A percentile compares a stretch with the other conserved stretches of the same genome.
These are phyloP conservation scores for Trichothecium sympodiale DNA, from an alignment of 2,329 filamentous ascomycete genomes.

Conservation along the genomic window DNA sequence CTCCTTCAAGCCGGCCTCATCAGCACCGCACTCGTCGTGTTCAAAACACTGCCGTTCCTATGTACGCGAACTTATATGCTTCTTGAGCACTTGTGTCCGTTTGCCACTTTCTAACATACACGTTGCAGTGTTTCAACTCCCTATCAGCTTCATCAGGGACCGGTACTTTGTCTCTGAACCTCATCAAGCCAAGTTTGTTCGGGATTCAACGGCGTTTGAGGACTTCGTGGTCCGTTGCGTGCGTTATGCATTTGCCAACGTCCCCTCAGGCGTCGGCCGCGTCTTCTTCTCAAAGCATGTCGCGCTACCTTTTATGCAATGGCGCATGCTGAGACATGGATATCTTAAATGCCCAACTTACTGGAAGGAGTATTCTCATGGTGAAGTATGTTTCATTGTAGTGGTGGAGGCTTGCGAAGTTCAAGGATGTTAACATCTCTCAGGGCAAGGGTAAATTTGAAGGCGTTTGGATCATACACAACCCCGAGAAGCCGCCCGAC, in stretches of 20 bases:
- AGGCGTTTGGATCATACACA: slow-evolving; percentile 60
- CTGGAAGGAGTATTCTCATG: slow-evolving; percentile 42
- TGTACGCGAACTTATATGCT: slow-evolving; percentile 29
- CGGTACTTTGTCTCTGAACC: slow-evolving; percentile 17
- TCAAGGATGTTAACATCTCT: slow-evolving; percentile 4
- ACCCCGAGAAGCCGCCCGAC: slow-evolving; percentile 53
- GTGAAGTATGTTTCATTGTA: slow-evolving; percentile 13
- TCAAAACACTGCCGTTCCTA: slow-evolving; percentile 59
- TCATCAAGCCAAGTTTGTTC: slow-evolving; percentile 48
- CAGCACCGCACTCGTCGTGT: slow-evolving; percentile 42
- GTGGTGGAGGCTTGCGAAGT: neutral
- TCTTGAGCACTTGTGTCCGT: neutral
- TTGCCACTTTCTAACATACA: neutral
- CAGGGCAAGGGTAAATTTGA: slow-evolving; percentile 31
- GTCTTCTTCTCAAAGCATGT: slow-evolving; percentile 72
- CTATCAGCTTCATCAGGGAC: slow-evolving; percentile 17
- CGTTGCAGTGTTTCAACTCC: slow-evolving; percentile 17
- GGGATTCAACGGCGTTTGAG: slow-evolving; percentile 60
- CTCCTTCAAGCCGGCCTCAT: slow-evolving; percentile 55
- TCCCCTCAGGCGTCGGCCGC: slow-evolving; percentile 56
- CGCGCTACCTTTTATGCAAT: slow-evolving; percentile 61
- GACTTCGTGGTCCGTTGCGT: slow-evolving; percentile 69
- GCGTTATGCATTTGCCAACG: slow-evolving; percentile 62
- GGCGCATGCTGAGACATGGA: slow-evolving; percentile 65
- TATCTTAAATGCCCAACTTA: slow-evolving; percentile 48